These are phyloP conservation scores for Pleodorina starrii DNA, from an alignment of 139 green algal genomes.

Conservation along the genomic window DNA sequence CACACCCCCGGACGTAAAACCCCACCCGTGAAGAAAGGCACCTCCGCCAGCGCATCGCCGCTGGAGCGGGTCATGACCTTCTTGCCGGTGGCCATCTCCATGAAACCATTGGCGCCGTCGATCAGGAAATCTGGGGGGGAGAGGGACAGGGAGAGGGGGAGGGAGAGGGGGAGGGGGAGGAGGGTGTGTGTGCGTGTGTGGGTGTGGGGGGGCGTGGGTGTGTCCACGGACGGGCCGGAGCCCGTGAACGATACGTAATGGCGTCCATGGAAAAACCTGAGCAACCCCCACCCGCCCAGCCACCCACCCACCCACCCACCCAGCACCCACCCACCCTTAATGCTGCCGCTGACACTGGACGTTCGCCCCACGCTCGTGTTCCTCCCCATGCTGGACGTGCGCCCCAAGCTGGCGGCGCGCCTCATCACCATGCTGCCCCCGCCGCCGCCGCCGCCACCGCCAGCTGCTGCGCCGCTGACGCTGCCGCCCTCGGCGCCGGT, in stretches of 20 bases:
- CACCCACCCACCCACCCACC: neutral
- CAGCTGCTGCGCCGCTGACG: too few species aligned
- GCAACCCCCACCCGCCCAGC: neutral
- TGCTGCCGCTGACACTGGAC: constrained; percentile 1
- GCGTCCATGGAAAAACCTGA: too few species aligned
- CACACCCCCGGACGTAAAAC: too few species aligned
- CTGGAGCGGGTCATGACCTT: neutral
- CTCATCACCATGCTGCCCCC: neutral
- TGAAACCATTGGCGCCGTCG: constrained; percentile 12
- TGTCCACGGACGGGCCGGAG: too few species aligned
- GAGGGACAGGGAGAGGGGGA: neutral
- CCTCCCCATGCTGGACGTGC: neutral
- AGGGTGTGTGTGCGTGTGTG: too few species aligned
- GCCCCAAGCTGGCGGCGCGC: neutral
- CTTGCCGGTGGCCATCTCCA: constrained; percentile 18
- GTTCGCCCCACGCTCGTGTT: neutral
- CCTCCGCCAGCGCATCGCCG: constrained; percentile 58
- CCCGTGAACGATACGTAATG: too few species aligned
- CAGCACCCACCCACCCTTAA: neutral
- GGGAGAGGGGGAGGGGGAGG: neutral
- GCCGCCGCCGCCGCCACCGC: neutral
- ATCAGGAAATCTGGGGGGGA: neutral
- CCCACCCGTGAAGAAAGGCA: constrained; percentile 75
- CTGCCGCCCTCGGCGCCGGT: neutral
- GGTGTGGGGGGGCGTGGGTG: too few species aligned